These are phyloP conservation scores for Mycosphaerella arachidis DNA, from an alignment of 2,329 filamentous ascomycete species.

Conservation along the genomic window DNA sequence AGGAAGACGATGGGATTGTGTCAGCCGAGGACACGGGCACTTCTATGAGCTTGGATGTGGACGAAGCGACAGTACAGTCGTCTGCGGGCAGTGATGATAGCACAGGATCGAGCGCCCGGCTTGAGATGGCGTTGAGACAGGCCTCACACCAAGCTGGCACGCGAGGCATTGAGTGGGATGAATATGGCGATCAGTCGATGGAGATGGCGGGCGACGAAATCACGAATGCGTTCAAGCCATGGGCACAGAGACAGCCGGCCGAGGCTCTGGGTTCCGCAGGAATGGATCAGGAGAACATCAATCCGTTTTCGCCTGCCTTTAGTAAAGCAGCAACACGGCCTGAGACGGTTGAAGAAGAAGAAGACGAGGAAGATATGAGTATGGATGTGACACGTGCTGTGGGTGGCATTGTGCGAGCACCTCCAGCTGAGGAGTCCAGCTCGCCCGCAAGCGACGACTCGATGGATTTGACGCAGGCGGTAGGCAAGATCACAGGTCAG, in stretches of 20 bases:
- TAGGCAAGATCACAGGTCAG: slow-evolving; percentile 48
- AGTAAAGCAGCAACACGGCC: slow-evolving; percentile 29
- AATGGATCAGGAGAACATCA: slow-evolving; percentile 48
- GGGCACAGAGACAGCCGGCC: slow-evolving; percentile 50
- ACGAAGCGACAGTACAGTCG: slow-evolving; percentile 45
- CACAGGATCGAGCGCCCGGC: slow-evolving; percentile 64
- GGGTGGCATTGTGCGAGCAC: slow-evolving; percentile 66
- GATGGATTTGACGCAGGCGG: slow-evolving; percentile 54
- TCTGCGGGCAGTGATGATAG: slow-evolving; percentile 39
- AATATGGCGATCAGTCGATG: slow-evolving; percentile 50
- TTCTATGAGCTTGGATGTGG: slow-evolving; percentile 70
- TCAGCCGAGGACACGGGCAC: slow-evolving; percentile 66
- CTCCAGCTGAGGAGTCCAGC: slow-evolving; percentile 30
- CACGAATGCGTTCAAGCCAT: slow-evolving; percentile 69
- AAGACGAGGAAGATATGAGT: slow-evolving; percentile 64
- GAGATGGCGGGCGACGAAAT: slow-evolving; percentile 60
- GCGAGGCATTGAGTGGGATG: slow-evolving; percentile 59
- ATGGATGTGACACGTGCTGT: slow-evolving; percentile 90
- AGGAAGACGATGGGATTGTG: slow-evolving; percentile 49
- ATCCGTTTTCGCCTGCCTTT: slow-evolving; percentile 46
- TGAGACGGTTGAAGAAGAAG: slow-evolving; percentile 31
- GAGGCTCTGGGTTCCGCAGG: slow-evolving; percentile 22
- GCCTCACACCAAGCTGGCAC: slow-evolving; percentile 73
- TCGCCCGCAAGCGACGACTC: slow-evolving; percentile 38
- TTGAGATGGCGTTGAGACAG: slow-evolving; percentile 73